These are phyloP conservation scores for Torulaspora indica DNA, from an alignment of 805 yeast genomes.

Conservation along the genomic window DNA sequence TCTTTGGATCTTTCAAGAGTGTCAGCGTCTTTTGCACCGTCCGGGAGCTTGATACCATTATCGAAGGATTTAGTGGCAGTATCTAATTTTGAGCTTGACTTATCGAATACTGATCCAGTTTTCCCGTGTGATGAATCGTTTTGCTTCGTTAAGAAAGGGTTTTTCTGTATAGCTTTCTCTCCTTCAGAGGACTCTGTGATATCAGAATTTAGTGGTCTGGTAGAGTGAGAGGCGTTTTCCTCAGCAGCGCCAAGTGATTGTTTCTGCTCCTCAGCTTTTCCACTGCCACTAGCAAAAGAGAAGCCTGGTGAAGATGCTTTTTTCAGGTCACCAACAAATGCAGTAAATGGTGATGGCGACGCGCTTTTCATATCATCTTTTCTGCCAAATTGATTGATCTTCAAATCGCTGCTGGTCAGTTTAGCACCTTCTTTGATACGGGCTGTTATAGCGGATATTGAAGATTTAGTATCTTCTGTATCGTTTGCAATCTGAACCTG, in stretches of 20 bases:
- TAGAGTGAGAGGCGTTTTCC: not conserved
- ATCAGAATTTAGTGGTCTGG: not conserved
- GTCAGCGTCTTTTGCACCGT: not conserved
- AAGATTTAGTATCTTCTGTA: slow-evolving; percentile 4
- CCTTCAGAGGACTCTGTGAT: not conserved
- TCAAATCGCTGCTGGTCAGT: slow-evolving; percentile 11
- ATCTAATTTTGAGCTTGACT: not conserved
- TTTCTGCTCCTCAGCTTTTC: not conserved
- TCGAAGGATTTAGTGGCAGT: not conserved
- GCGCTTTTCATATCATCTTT: slow-evolving; percentile 1
- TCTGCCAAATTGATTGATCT: slow-evolving; percentile 5
- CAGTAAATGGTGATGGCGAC: slow-evolving; percentile 33
- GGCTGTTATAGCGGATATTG: slow-evolving; percentile 27
- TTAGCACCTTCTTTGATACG: slow-evolving; percentile 30
- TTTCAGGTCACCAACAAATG: slow-evolving; percentile 22
- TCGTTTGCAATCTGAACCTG: not conserved
- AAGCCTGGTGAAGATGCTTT: slow-evolving; percentile 17
- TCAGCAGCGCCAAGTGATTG: not conserved
- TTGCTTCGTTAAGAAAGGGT: not conserved
- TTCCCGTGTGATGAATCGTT: too few species aligned
- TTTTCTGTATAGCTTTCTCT: not conserved
- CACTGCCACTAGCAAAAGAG: slow-evolving; percentile 12
- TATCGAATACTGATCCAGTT: too few species aligned
- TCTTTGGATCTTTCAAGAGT: not conserved
- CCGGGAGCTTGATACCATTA: not conserved